phyloP scores from a whole-genome alignment of 2,329 filamentous ascomycete genomes.

The Balansia obtecta region DNA sequence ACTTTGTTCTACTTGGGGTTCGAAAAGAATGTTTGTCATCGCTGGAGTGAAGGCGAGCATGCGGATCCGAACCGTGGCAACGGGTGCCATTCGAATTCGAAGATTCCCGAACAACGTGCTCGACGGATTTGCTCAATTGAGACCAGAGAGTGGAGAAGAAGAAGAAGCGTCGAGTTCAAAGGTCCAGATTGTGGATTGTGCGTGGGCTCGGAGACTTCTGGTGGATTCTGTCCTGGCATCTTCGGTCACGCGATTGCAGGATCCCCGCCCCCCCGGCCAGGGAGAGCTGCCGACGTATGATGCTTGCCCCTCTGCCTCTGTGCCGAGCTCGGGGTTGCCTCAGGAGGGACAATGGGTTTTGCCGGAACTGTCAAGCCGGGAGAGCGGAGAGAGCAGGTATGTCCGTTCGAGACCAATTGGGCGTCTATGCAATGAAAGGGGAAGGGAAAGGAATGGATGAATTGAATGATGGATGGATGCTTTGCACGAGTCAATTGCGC shows the following conservation, averaged over 20 bases:
- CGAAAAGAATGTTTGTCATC: no score
- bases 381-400: no score
- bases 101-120: neutral
- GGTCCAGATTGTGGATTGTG: neutral
- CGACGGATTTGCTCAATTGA: neutral
- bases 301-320: neutral
- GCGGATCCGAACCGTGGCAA: no score
- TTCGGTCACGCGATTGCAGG: conserved; percentile 3
- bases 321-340: no score
- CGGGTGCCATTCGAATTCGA: neutral
- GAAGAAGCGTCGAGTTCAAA: neutral
- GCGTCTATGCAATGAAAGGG: no score
- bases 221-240: neutral
- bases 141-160: neutral
- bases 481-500: no score
- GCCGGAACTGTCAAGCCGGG: no score
- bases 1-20: neutral
- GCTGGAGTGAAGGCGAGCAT: neutral
- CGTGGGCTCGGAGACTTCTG: neutral
- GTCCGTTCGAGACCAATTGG: no score
- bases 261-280: neutral
- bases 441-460: no score
- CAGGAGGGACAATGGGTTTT: no score
- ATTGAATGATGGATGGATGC: no score
- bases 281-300: no score